These are phyloP conservation scores for Polychaeton citri DNA, from an alignment of 2,329 filamentous ascomycete genomes.

Conservation along the genomic window DNA sequence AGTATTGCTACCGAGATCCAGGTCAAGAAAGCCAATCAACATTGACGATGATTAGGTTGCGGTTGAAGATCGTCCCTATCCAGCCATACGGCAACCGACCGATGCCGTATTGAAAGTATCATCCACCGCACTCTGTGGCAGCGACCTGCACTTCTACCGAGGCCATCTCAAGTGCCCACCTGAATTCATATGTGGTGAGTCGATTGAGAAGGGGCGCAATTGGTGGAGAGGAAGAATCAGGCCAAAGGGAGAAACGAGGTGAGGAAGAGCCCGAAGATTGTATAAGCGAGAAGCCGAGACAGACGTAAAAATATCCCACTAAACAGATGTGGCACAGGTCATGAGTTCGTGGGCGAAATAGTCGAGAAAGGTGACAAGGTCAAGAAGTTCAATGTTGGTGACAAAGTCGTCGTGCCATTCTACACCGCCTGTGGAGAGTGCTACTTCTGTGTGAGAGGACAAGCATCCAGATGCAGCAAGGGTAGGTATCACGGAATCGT, in stretches of 20 bases:
- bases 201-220: too few relatives aligned
- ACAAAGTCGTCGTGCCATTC: slow-evolving; percentile 68
- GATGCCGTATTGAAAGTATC: slow-evolving; percentile 76
- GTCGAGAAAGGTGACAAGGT: slow-evolving; percentile 55
- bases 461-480: slow-evolving; percentile 63
- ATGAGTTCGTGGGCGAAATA: slow-evolving; percentile 75
- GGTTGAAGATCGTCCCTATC: slow-evolving; percentile 67
- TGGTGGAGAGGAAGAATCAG: too few relatives aligned
- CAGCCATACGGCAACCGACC: slow-evolving; percentile 53
- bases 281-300: too few relatives aligned
- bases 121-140: slow-evolving; percentile 76
- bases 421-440: slow-evolving; percentile 66
- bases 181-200: slow-evolving; percentile 40
- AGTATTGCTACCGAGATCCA: too few relatives aligned
- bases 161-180: slow-evolving; percentile 60
- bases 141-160: slow-evolving; percentile 75
- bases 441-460: slow-evolving; percentile 71
- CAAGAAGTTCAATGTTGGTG: slow-evolving; percentile 55
- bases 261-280: too few relatives aligned
- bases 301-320: too few relatives aligned
- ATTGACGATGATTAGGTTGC: too few relatives aligned
- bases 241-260: too few relatives aligned
- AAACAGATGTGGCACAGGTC: slow-evolving; percentile 60
- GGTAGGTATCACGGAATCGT: slow-evolving; percentile 57
- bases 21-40: too few relatives aligned